Conservation (phyloP, 2,329 filamentous ascomycete genomes). For the Orbilia quercus region DNA sequence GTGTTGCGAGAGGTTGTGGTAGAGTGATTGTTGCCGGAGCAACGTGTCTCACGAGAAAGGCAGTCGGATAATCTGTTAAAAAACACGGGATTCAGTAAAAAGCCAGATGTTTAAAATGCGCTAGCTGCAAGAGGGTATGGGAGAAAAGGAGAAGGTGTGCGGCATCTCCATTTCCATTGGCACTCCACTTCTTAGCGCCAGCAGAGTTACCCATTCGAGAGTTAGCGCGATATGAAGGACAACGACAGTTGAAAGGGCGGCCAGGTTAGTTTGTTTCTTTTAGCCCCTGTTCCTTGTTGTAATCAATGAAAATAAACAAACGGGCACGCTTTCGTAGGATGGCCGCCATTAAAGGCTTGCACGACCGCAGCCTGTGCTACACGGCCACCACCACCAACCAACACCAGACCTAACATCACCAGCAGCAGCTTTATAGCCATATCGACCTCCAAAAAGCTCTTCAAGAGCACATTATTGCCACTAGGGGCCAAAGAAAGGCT, state of each 20-base stretch:
- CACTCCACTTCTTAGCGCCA: background rate
- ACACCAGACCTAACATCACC: no score
- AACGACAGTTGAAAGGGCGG: background rate
- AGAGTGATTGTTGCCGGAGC: background rate
- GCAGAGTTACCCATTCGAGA: background rate
- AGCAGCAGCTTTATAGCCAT: no score
- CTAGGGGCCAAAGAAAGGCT: no score
- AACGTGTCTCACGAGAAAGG: background rate
- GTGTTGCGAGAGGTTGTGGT: background rate
- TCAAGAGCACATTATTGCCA: no score
- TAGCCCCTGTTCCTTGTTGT: background rate
- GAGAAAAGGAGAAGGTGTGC: conserved; percentile 3
- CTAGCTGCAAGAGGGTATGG: background rate
- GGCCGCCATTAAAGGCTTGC: background rate
- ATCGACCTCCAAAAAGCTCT: no score
- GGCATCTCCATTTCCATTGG: background rate
- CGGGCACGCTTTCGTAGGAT: background rate
- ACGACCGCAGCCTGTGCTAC: no score
- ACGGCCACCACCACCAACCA: no score
- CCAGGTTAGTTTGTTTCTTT: no score
- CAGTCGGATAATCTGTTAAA: background rate
- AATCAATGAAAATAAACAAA: conserved; percentile 1
- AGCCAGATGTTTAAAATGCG: background rate
- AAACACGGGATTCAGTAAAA: background rate
- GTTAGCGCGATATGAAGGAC: background rate